Evolutionary conservation across 2,329 filamentous ascomycete genomes (phyloP), one percentile per base, ranked within the genome.

Genomic region (Thelonectria olida): DNA sequence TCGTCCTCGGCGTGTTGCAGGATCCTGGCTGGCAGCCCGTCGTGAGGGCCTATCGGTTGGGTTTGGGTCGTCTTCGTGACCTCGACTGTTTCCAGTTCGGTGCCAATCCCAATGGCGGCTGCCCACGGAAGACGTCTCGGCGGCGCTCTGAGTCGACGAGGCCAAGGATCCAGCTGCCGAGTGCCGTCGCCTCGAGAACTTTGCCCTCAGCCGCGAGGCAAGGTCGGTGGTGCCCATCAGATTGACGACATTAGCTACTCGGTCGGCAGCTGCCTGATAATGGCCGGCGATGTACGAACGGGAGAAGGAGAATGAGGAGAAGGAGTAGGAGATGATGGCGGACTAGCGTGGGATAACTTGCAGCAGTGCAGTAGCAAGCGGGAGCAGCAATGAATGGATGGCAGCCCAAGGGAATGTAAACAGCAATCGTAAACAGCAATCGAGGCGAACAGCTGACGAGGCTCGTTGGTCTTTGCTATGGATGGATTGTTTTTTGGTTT

Each of bases 201-300:
- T 81, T 68, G 80, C 80, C 72, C 79, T 79, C 69, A 84, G 76
- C 64, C 80, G 81, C 64, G 81, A 78, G 68, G 75, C 79, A 58
- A 84, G 71, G 64, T 82, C 80, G 36, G 71, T 67, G 54, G 68
- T 67, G 61, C 79, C 80, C 81, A 83, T 83, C 55, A 63, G 56
- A 50, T 34, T 34, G 31, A 64, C 53, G 54, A 65, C 66, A 68
- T 69, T 61, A 48, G 58, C 58, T 56, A 54, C 58, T 56, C 23
- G 42, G 54, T 62, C 53, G 58, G 56, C 59, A 53, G 59, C 54
- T 54, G 58, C 54, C 61, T n/a, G 7, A 27, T 45, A 53, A 54
- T 28, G 31, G 31, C 12, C 31, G 51, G 28, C 39, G 22, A 50
- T 25, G n/a, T 39, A 28, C 15, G 22, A 28, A 25, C n/a, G 23